Evolutionary conservation across 1,139 yeast genomes (phyloP), one percentile per base, ranked within the genome.

Genomic region (Yamadazyma triangularis): DNA sequence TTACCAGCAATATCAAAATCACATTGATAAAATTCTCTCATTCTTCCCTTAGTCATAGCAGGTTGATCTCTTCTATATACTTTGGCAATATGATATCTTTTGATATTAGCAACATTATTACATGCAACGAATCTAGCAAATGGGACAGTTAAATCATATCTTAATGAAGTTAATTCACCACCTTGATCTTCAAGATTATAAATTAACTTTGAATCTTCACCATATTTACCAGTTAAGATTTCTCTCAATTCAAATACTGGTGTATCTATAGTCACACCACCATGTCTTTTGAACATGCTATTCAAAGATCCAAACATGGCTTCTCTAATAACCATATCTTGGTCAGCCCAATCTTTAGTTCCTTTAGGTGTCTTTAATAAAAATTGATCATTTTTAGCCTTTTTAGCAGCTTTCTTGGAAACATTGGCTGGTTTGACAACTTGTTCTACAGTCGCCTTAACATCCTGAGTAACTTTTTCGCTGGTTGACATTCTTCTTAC

Each of bases 51-150:
- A 36, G 97, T 89, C 98, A 91, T 91, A 11, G 98, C 98, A 4
- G 98, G 98, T 61, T 91, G 98, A 57, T 91, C 98, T 64, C 98
- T 82, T 65, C 98, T 78, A 64, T 91, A 91, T 33, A 91, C 98
- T 61, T 91, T 91, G 47, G 98, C 98, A 45, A 91, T 86, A 64
- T 91, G 98, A 60, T 79, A 91, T 55, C 98, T 75, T 64, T 91
- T 91, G 60, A 91, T 91, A 53, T 70, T 77, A 48, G 86, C 82
- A 40, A 91, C 74, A 50, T 86, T 87, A 66, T 91, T 91, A 82
- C 87, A 83, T 22, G 98, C 98, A 34, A 91, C 94, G 53, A 75
- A 91, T 56, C 98, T 75, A 9, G 98, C 98, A 64, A 91, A 91
- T 33, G 98, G 98, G 27, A 91, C 98, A 0, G 98, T 91, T 58